phyloP scores from a whole-genome alignment of 176 grass and related monocot genomes.

The Stipa capillata region DNA sequence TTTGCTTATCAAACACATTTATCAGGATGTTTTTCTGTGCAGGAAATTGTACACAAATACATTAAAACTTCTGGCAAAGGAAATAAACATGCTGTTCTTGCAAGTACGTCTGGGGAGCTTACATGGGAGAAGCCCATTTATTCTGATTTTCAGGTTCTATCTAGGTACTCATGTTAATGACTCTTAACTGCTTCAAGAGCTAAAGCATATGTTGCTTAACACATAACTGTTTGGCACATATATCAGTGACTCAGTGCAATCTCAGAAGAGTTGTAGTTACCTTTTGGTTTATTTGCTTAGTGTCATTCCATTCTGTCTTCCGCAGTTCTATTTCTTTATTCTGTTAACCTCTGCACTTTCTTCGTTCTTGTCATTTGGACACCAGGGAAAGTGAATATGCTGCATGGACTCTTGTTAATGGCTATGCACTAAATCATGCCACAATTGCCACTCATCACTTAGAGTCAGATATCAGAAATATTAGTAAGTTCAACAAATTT shows the following conservation, averaged over 20 bases:
- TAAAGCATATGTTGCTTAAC: not conserved
- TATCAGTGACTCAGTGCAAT: not conserved
- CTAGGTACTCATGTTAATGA: slow-evolving; percentile 45
- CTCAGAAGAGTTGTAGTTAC: not conserved
- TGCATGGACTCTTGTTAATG: slow-evolving; percentile 97
- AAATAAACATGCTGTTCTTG: slow-evolving; percentile 78
- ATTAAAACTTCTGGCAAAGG: slow-evolving; percentile 70
- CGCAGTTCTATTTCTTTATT: not conserved
- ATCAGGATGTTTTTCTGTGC: slow-evolving; percentile 23
- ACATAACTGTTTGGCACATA: not conserved
- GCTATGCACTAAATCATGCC: slow-evolving; percentile 91
- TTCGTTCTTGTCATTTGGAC: not conserved
- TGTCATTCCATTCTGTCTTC: not conserved
- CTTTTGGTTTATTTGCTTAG: slow-evolving; percentile 5
- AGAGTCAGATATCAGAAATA: slow-evolving; percentile 67
- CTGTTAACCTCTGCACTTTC: not conserved
- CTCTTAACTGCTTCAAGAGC: not conserved
- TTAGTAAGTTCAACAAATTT: slow-evolving; percentile 75
- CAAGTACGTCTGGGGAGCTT: slow-evolving; percentile 70
- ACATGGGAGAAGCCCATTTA: slow-evolving; percentile 86
- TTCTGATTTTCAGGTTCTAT: slow-evolving; percentile 79
- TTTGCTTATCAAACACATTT: slow-evolving; percentile 5
- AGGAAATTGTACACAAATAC: slow-evolving; percentile 87
- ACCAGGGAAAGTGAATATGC: slow-evolving; percentile 96
- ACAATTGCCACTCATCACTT: slow-evolving; percentile 73